phyloP scores from a whole-genome alignment of 768 basidiomycete species.

The Harrya chromipes region DNA sequence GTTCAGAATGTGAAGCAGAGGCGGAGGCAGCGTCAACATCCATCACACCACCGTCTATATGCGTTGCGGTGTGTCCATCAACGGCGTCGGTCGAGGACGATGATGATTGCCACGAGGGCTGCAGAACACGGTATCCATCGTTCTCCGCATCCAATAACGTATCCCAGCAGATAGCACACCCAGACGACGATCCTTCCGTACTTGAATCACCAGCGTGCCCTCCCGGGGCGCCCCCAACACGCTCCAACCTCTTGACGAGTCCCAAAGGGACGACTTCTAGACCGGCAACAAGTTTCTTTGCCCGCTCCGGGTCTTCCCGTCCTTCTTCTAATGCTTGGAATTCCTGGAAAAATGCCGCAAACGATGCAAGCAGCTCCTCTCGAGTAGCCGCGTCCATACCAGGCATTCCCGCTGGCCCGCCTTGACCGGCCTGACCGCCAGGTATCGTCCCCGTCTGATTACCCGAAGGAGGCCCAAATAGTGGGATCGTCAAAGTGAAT shows the following conservation, averaged over 20 bases:
- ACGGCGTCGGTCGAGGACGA: not conserved
- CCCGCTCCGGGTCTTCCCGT: conserved; percentile 65
- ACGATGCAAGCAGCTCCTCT: conserved; percentile 23
- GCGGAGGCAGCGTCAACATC: conserved; percentile 17
- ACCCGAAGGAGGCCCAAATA: conserved; percentile 23
- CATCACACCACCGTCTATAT: conserved; percentile 11
- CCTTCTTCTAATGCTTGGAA: conserved; percentile 32
- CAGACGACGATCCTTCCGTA: conserved; percentile 37
- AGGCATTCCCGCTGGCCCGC: conserved; percentile 5
- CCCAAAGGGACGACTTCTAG: conserved; percentile 67
- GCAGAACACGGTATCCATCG: conserved; percentile 29
- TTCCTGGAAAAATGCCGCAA: conserved; percentile 29
- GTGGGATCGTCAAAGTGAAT: conserved; percentile 36
- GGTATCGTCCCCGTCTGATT: conserved; percentile 4
- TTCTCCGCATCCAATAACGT: conserved; percentile 47
- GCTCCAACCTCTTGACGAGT: conserved; percentile 61
- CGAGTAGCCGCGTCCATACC: conserved; percentile 20
- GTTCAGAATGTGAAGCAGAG: conserved; percentile 11
- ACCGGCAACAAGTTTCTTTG: conserved; percentile 57
- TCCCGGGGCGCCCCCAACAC: conserved; percentile 39
- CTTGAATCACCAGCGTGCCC: conserved; percentile 29
- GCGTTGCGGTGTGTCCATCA: conserved; percentile 5
- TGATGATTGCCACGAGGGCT: conserved; percentile 3
- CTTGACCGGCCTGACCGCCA: conserved; percentile 7
- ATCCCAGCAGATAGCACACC: conserved; percentile 80